Base-by-base conservation (phyloP, 805 yeast species). In the Candida multigemmis region DNA sequence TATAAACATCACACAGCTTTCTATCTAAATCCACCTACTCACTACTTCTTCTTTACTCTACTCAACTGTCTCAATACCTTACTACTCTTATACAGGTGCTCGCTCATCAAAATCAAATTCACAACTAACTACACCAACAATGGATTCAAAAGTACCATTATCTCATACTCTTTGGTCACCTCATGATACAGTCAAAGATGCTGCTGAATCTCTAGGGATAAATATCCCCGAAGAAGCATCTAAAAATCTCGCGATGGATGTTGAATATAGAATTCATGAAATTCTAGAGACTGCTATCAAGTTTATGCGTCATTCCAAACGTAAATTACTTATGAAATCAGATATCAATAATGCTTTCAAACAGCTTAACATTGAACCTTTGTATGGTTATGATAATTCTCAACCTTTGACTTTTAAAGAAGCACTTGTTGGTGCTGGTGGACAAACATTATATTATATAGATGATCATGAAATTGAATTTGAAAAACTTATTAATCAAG, bases 81-180 rank as follows among this genome's bases (percentile, higher is more conserved):
- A n/a, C n/a, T n/a, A n/a, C n/a, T n/a, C n/a, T n/a, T n/a, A n/a
- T n/a, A n/a, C n/a, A n/a, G n/a, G n/a, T n/a, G n/a, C n/a, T n/a
- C n/a, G n/a, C n/a, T n/a, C n/a, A n/a, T n/a, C n/a, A n/a, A n/a
- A n/a, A n/a, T n/a, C n/a, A n/a, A n/a, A n/a, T n/a, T n/a, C n/a
- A n/a, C n/a, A n/a, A n/a, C n/a, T n/a, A n/a, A n/a, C n/a, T n/a
- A n/a, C n/a, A n/a, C n/a, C n/a, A n/a, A n/a, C n/a, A n/a, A n/a
- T n/a, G n/a, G 38, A 46, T 21, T 42, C 60, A 4, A 68, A 68
- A 37, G 56, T 74, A 18, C 82, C 83, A 6, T 57, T 71, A 18
- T 85, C 96, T 1, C 93, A 85, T 52, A 83, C 96, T 1, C 66
- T 91, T 33, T 89, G 97, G 98, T 87, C 97, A 7, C 96, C 97